These are phyloP conservation scores for Lippia alba DNA, from an alignment of 305 asterid genomes.

Conservation along the genomic window DNA sequence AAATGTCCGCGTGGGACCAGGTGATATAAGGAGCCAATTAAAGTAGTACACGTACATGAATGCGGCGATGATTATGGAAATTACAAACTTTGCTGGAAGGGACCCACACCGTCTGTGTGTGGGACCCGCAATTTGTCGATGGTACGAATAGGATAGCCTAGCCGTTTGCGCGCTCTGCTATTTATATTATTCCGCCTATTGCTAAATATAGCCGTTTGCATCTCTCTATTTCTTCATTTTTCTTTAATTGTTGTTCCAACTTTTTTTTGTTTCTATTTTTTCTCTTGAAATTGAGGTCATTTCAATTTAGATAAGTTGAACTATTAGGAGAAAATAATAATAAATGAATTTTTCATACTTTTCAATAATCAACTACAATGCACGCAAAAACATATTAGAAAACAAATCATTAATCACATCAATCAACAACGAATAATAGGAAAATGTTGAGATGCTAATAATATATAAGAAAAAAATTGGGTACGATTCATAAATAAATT, in stretches of 20 bases:
- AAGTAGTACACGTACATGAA: conserved; percentile 21
- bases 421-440: too few species aligned
- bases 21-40: conserved; percentile 24
- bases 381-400: too few species aligned
- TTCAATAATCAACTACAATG: too few species aligned
- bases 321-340: too few species aligned
- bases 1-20: conserved; percentile 44
- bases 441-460: too few species aligned
- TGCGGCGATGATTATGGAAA: conserved; percentile 23
- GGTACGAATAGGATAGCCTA: not conserved
- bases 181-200: not conserved
- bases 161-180: not conserved
- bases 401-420: too few species aligned
- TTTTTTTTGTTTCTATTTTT: not conserved
- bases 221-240: not conserved
- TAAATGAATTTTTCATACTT: too few species aligned
- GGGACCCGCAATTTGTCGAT: conserved; percentile 3
- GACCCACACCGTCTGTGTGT: conserved; percentile 7
- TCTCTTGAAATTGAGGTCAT: not conserved
- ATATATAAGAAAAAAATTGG: too few species aligned
- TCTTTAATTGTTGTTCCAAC: too few species aligned
- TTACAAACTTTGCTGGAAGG: not conserved
- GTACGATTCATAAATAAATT: too few species aligned
- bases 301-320: not conserved
- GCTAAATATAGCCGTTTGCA: conserved; percentile 20